Evolutionary conservation across 768 basidiomycete genomes (phyloP).

Genomic region (Boletus sensibilis): DNA sequence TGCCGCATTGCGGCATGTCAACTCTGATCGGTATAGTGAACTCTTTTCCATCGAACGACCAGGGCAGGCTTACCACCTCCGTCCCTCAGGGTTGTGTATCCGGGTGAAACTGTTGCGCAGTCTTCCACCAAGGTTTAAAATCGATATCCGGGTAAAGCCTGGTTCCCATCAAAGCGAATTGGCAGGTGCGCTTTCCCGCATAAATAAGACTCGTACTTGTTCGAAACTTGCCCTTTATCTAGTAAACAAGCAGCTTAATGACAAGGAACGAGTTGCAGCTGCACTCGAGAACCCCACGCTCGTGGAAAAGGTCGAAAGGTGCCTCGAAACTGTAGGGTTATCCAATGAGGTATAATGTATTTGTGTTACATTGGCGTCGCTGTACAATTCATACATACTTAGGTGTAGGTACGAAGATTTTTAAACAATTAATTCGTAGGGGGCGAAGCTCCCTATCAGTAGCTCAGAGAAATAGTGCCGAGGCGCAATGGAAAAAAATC

Average conservation of each 20-base stretch:
- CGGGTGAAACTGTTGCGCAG: conserved; percentile 87
- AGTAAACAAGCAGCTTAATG: conserved; percentile 99
- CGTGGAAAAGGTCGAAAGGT: conserved; percentile 83
- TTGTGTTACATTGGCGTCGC: not conserved
- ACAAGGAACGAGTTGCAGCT: conserved; percentile 97
- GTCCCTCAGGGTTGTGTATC: conserved; percentile 72
- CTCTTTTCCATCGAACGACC: not conserved
- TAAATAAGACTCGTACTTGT: not conserved
- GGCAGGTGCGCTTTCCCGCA: conserved; percentile 54
- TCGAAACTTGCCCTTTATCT: not conserved
- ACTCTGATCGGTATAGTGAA: conserved; percentile 78
- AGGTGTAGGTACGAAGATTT: no score
- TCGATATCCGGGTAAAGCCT: conserved; percentile 89
- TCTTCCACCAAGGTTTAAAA: conserved; percentile 89
- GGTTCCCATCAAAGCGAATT: conserved; percentile 96
- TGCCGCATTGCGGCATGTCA: conserved; percentile 97
- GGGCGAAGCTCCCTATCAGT: no score
- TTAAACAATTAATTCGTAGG: no score
- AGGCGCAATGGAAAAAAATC: not conserved
- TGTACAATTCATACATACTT: no score
- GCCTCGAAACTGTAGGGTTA: conserved; percentile 44
- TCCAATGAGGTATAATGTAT: conserved; percentile 4
- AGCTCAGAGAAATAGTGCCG: no score
- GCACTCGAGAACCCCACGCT: conserved; percentile 91
- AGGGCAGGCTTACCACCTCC: not conserved